Base-by-base conservation (phyloP, 306 rosid species). In the Corylus avellana region DNA sequence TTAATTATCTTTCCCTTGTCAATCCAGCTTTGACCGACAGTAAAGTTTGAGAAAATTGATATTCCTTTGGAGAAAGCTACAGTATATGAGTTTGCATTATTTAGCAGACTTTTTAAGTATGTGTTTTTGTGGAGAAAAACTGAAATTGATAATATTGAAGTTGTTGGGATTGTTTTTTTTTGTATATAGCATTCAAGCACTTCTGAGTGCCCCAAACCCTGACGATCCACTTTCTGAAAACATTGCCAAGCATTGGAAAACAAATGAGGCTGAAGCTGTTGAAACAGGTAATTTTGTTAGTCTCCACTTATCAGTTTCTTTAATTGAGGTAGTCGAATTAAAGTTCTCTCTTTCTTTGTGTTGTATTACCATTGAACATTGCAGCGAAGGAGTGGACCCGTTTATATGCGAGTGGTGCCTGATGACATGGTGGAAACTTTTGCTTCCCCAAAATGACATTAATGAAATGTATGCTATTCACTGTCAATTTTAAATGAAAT, bases 201-300 rank as follows among this genome's bases (percentile, higher is more conserved):
- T 94, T 72, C 87, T 94, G 77, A 94, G 98, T 81, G 98, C 98
- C 44, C 98, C 98, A 12, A 94, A 94, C 78, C 98, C 98, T 0
- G 98, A 94, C 20, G 98, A 94, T 80, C 98, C 98, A 1, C 98
- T 94, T 27, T 94, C 98, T 11, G 98, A 94, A 86, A 94, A 94
- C 87, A 92, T 94, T 39, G 98, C 98, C 1, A 94, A 94, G 86
- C 97, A 94, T 76, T 94, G 98, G 98, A 94, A 94, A 85, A 53
- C 86, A 4, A 94, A 92, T 0, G 98, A 94, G 83, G 97, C 76
- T 0, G 98, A 94, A 84, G 98, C 98, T 46, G 98, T 94, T 57
- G 98, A 94, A 93, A 94, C 97, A 66, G 98, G 98, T 92, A 80
- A 18, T 50, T 22, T 56, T 76, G 50, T 13, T 5, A 18, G 37